phyloP scores from a whole-genome alignment of 176 grass and related monocot genomes.

The Pontederia crassipes region DNA sequence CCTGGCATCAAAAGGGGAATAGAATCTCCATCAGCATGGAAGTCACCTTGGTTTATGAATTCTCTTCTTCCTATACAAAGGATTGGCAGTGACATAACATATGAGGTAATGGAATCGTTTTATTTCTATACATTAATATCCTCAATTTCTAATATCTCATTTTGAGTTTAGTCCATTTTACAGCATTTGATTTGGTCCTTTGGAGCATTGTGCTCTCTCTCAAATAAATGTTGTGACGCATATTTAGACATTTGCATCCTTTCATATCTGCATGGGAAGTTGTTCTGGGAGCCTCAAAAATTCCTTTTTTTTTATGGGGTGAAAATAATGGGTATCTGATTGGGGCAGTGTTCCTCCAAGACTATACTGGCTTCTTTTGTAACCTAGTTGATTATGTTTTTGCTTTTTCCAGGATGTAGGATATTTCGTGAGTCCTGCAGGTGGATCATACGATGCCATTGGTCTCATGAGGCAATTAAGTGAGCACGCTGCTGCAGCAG shows the following conservation, averaged over 20 bases:
- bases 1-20: constrained; percentile 85
- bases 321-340: no score
- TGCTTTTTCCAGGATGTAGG: constrained; percentile 40
- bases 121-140: not conserved
- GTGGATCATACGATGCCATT: constrained; percentile 58
- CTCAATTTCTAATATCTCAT: not conserved
- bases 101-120: constrained; percentile 4
- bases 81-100: constrained; percentile 10
- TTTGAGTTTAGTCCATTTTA: not conserved
- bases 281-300: no score
- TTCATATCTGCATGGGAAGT: no score
- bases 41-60: constrained; percentile 82
- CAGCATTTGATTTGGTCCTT: no score
- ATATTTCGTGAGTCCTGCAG: constrained; percentile 62
- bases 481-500: constrained; percentile 48
- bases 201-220: no score
- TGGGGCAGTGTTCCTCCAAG: not conserved
- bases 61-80: constrained; percentile 17
- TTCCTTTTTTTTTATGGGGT: no score
- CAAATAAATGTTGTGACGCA: no score
- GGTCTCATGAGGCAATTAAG: constrained; percentile 56
- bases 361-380: constrained; percentile 3
- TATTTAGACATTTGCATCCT: no score
- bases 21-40: constrained; percentile 98
- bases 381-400: constrained; percentile 17